Conservation (phyloP, 768 basidiomycete species). For the Asterophora parasitica region DNA sequence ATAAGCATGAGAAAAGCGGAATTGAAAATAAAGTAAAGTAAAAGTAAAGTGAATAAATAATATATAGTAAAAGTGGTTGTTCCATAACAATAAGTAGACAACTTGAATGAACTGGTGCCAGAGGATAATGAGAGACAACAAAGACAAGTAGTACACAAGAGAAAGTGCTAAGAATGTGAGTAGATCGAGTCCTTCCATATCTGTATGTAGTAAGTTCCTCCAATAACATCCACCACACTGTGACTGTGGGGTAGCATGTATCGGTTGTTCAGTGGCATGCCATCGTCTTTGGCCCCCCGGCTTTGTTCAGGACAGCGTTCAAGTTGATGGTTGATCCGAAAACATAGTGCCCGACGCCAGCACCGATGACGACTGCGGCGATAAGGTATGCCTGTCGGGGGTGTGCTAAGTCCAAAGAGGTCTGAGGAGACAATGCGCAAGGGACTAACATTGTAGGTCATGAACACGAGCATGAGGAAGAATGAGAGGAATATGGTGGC, state of each 20-base stretch:
- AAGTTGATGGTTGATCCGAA: slow-evolving; percentile 65
- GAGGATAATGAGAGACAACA: too few relatives aligned
- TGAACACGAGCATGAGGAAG: slow-evolving; percentile 93
- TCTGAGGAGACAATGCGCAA: neutral
- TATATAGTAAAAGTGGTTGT: too few relatives aligned
- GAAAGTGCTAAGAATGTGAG: too few relatives aligned
- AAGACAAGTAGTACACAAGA: neutral
- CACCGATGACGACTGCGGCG: slow-evolving; percentile 73
- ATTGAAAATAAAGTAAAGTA: too few relatives aligned
- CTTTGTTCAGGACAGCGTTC: slow-evolving; percentile 47
- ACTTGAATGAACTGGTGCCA: too few relatives aligned
- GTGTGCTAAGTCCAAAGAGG: neutral
- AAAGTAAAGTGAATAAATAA: too few relatives aligned
- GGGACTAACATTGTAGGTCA: slow-evolving; percentile 82
- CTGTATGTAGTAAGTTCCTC: too few relatives aligned
- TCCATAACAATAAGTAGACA: too few relatives aligned
- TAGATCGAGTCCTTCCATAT: too few relatives aligned
- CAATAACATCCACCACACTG: too few relatives aligned
- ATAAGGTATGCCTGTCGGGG: slow-evolving; percentile 75
- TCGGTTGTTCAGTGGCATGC: slow-evolving; percentile 60
- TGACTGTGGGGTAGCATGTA: too few relatives aligned
- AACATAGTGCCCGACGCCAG: slow-evolving; percentile 77
- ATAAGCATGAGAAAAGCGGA: too few relatives aligned
- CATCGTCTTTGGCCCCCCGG: slow-evolving; percentile 54
- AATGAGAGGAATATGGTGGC: slow-evolving; percentile 72